Evolutionary conservation across 495 filamentous ascomycete species (phyloP), one percentile per base, ranked within the genome.

Genomic region (Xylaria palmicola): DNA sequence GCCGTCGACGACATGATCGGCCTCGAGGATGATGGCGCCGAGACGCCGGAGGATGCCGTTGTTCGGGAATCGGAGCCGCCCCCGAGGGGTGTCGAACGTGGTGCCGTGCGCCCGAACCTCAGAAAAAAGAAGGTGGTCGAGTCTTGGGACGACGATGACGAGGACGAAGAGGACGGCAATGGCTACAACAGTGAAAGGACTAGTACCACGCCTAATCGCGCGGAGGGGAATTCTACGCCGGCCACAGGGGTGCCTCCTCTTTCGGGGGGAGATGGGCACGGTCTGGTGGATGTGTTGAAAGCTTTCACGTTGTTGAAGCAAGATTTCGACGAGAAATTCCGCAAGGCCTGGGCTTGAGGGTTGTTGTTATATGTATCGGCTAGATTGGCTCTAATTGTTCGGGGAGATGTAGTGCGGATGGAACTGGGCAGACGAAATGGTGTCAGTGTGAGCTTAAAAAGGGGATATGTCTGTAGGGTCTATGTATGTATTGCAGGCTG

Each of bases 311-410:
- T 74, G 72, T 68, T 91, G 62, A 80, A 78, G 62, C 62, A 56
- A 29, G 83, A 85, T 63, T 91, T 91, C 68, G 82, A 90, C 64
- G 71, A 71, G 30, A 90, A 88, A 72, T 90, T 91, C 73, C 79
- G 59, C 60, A 81, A 77, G 44, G 89, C 86, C 37, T 85, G 70
- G 69, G 77, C 78, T 53, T 81, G 50, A 58, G n/a, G n/a, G n/a
- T n/a, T n/a, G n/a, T n/a, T n/a, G n/a, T n/a, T n/a, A n/a, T n/a
- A n/a, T n/a, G n/a, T n/a, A n/a, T n/a, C n/a, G n/a, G n/a, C n/a
- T n/a, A n/a, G n/a, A n/a, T n/a, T n/a, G n/a, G n/a, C n/a, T n/a
- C n/a, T n/a, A n/a, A n/a, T n/a, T n/a, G n/a, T n/a, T n/a, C n/a
- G n/a, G n/a, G n/a, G n/a, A n/a, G n/a, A n/a, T n/a, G n/a, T n/a